Base-by-base conservation (phyloP, 2,329 filamentous ascomycete species). In the Ascochyta pisi region DNA sequence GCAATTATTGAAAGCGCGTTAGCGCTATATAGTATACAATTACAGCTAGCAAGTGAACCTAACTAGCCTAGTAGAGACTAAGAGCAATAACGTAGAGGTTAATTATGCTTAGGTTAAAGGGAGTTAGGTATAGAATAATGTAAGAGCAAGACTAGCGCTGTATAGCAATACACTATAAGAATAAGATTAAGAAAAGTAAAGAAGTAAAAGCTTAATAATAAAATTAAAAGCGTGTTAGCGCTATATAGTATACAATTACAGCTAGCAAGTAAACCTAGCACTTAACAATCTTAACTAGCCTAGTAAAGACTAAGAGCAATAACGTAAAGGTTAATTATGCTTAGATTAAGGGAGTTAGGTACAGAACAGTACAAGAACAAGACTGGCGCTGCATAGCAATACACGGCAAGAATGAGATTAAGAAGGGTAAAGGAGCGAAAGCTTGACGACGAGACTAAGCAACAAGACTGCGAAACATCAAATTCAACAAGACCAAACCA, bases 51-150 rank as follows among this genome's bases (percentile, higher is more conserved):
- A n/a, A 16, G 12, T 19, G 1, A 2, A 6, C 16, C 8, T 82
- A 95, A 63, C 91, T 91, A 65, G 90, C 87, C 77, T 92, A 89
- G 74, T 93, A 95, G 34, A 95, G 70, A 49, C 85, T 88, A 50
- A 92, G 80, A 22, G 91, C 90, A 51, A 86, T 84, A 33, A 95
- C 87, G 65, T 92, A 89, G 0, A 89, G 86, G 62, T 95, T 94
- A 16, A 94, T 80, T 80, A 85, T 81, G 23, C 80, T 84, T 55
- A 94, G 55, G 69, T 95, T 95, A 75, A 91, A 94, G 0, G 90
- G 88, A 7, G 90, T 93, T 2, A 93, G 19, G 19, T 19, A 19
- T 3, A 19, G 19, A 19, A 19, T 3, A 19, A 3, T 19, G 3
- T 3, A 19, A 19, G 19, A 19, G 19, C 19, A 19, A 19, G 19